Evolutionary conservation across 257 asterid genomes (phyloP), one percentile per base, ranked within the genome.

Genomic region (Parsonsia alboflavescens): DNA sequence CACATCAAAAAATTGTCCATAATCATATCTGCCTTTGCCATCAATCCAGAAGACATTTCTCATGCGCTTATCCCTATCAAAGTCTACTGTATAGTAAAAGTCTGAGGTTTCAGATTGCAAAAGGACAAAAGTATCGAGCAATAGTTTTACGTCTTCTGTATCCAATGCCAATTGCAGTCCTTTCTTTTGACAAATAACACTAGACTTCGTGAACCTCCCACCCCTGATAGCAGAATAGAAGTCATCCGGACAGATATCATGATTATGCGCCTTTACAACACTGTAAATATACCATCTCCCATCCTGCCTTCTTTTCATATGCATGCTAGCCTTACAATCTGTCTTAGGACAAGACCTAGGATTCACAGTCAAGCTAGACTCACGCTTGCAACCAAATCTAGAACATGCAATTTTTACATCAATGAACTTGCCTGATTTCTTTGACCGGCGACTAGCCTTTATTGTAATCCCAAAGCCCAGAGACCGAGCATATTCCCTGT

Each of bases 391-490:
- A 65, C 90, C 90, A 42, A 82, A 84, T 70, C 87, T 77, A 71
- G 90, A 86, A 68, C 91, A 84, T 0, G 79, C 87, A 24, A 86
- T 82, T 78, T 86, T 86, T 30, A 86, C 84, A 77, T 86, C 90
- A 67, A 86, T 86, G 78, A 86, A 84, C 54, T 84, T 78, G 11
- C 88, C 87, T 4, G 88, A 84, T 72, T 79, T 86, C 70, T 86
- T 86, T 24, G 85, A 86, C 73, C 88, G 65, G 12, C 85, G 87
- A 65, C 90, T 86, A 33, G 90, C 81, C 79, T 86, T 84, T 36
- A 86, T 86, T 2, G 88, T 86, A 70, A 86, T 84, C 57, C 90
- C 90, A 79, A 86, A 84, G 72, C 88, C 90, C 52, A 86, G 57
- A 13, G 64, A 78, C 71, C 81, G 73, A 4, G 90, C 88, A 59